Evolutionary conservation across 805 yeast species (phyloP).

Genomic region (Candida tammaniensis): DNA sequence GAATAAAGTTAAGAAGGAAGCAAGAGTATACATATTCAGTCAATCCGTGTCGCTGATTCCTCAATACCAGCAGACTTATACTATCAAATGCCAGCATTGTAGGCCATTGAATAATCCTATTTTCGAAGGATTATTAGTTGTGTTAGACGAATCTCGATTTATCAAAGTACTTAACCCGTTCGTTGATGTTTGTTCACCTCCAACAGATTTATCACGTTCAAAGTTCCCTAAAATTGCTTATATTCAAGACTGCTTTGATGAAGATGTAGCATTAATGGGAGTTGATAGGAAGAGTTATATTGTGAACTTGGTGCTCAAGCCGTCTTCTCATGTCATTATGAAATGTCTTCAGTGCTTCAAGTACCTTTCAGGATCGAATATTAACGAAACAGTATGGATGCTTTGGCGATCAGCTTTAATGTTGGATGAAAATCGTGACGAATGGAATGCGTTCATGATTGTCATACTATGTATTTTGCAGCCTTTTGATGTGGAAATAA

Average conservation of each 20-base stretch:
- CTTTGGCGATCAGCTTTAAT: constrained; percentile 59
- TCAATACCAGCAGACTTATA: constrained; percentile 29
- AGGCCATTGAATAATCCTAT: constrained; percentile 29
- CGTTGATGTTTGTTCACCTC: constrained; percentile 27
- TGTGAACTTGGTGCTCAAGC: constrained; percentile 40
- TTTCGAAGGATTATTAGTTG: constrained; percentile 45
- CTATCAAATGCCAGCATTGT: constrained; percentile 34
- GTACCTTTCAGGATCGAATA: constrained; percentile 55
- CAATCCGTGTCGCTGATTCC: constrained; percentile 30
- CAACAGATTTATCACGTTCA: constrained; percentile 5
- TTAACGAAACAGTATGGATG: constrained; percentile 57
- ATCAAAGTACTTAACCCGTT: constrained; percentile 55
- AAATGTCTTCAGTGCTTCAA: constrained; percentile 50
- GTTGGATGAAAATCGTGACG: constrained; percentile 40
- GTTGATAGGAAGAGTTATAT: constrained; percentile 20
- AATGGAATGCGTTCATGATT: constrained; percentile 59
- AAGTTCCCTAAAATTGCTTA: constrained; percentile 15
- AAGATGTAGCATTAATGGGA: constrained; percentile 23
- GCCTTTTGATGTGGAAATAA: constrained; percentile 38
- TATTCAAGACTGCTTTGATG: constrained; percentile 28
- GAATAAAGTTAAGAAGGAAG: constrained; percentile 38
- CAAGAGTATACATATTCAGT: constrained; percentile 51
- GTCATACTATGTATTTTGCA: constrained; percentile 48
- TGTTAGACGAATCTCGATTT: constrained; percentile 33
- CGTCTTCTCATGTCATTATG: constrained; percentile 41